Percentiles rank a stretch among this genome's conserved stretches.
Evolutionary conservation across 192 early-diverging fungal genomes (phyloP).

Genomic region (Coemansia erecta): DNA sequence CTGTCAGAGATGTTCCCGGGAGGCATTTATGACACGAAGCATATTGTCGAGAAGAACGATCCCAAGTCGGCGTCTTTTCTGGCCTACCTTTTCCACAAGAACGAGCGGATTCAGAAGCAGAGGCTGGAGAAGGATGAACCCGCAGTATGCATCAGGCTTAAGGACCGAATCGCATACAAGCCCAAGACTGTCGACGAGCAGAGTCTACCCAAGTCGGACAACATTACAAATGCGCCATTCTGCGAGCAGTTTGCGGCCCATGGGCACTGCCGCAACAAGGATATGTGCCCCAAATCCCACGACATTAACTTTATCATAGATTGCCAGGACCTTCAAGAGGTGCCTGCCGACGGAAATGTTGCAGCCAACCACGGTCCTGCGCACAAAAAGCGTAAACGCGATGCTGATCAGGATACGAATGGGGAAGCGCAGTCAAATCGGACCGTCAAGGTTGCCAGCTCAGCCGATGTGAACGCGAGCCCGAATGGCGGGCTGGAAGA

Average conservation of each 20-base stretch:
- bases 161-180: conserved; percentile 12
- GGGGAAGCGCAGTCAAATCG: too few relatives aligned
- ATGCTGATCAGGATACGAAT: background rate
- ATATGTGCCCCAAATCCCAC: conserved; percentile 71
- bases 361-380: background rate
- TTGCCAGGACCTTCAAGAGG: conserved; percentile 33
- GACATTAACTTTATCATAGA: conserved; percentile 89
- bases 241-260: conserved; percentile 84
- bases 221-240: conserved; percentile 40
- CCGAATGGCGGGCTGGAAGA: background rate
- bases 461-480: background rate
- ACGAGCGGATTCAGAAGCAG: conserved; percentile 28
- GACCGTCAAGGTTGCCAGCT: too few relatives aligned
- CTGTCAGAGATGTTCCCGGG: conserved; percentile 78
- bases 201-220: background rate
- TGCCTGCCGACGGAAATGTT: background rate
- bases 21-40: conserved; percentile 94
- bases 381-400: conserved; percentile 19
- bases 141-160: conserved; percentile 24
- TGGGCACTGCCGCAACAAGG: conserved; percentile 73
- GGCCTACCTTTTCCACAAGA: conserved; percentile 47
- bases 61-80: conserved; percentile 32
- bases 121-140: conserved; percentile 16
- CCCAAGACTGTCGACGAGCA: conserved; percentile 7
- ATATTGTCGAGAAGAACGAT: conserved; percentile 55